Evolutionary conservation across 192 early-diverging fungal genomes (phyloP), one percentile per base, ranked within the genome.

Genomic region (Coemansia sp.): DNA sequence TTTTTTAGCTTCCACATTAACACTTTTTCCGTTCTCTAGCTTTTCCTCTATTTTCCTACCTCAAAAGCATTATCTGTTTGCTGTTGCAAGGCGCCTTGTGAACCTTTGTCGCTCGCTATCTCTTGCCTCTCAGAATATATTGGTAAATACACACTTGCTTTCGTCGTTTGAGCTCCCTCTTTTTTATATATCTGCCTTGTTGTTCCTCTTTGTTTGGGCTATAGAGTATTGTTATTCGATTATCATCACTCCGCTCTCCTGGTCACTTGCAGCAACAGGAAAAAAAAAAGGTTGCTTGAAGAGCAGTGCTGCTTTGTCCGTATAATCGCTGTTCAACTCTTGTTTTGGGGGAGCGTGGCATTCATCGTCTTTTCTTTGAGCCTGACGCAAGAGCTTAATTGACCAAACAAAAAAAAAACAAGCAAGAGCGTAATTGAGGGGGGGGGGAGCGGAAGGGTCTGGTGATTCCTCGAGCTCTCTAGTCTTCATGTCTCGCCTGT

Each of bases 201-300:
- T 9, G 20, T 9, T 9, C 20, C 22, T 52, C 20, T 20, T 52
- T 52, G 49, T 25, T 25, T 22, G 10, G 23, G 49, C 20, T 52
- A 15, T 25, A 45, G 1, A 25, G 25, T 52, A 52, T 13, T 11
- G 7, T 25, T 52, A 29, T 25, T 52, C 22, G 14, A 52, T 25
- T 25, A 25, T 25, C 13, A 6, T 25, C 22, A 25, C 23, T 52
- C 49, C 9, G 10, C 23, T 25, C 19, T 7, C 14, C 22, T 52
- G 23, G 49, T 20, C 49, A 52, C 49, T 25, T 52, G 49, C 42
- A 45, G 13, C 15, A 17, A 45, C 15, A 17, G 0, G 0, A 17
- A 43, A 43, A 8, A 13, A 45, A 52, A 20, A 52, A 52, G 49
- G 49, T 52, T 52, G 49, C 49, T 52, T 52, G 49, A 52, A 52